Percentiles rank a stretch among this genome's conserved stretches.
Conservation (phyloP, 75 land plant species). For the Pinus taeda region DNA sequence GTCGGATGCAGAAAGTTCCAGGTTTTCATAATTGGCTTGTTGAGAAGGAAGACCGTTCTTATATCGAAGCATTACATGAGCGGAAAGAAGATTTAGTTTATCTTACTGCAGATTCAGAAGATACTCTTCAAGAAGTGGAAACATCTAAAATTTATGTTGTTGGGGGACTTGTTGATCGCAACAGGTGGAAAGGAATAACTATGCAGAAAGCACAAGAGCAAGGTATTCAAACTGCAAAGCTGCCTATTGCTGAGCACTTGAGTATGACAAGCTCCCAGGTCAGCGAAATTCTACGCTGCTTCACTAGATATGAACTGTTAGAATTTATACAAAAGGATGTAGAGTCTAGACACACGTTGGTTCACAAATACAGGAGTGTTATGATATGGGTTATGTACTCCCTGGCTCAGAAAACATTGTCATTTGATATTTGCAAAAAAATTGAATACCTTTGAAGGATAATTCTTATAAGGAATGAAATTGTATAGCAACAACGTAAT, state of each 20-base stretch:
- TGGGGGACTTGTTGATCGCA: slow-evolving; percentile 93
- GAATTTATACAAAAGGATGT: background rate
- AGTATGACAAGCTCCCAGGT: slow-evolving; percentile 93
- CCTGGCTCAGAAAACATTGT: no score
- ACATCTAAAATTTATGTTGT: slow-evolving; percentile 77
- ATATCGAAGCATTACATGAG: slow-evolving; percentile 72
- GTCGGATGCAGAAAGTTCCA: slow-evolving; percentile 56
- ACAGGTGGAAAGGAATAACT: slow-evolving; percentile 86
- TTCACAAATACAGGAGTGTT: background rate
- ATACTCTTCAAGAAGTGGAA: slow-evolving; percentile 68
- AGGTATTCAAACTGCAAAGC: slow-evolving; percentile 83
- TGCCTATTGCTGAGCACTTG: slow-evolving; percentile 75
- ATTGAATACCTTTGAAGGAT: no score
- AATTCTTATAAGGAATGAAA: no score
- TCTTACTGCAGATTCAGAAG: slow-evolving; percentile 90
- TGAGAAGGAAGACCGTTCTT: slow-evolving; percentile 70
- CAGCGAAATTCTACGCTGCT: background rate
- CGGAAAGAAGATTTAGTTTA: slow-evolving; percentile 82
- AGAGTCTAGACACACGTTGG: background rate
- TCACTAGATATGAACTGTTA: background rate
- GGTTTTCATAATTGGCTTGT: slow-evolving; percentile 88
- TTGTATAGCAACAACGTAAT: no score
- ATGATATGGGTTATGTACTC: background rate
- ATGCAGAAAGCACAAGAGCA: slow-evolving; percentile 79
- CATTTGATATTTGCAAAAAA: no score